Percentiles rank a stretch among this genome's conserved stretches.
Evolutionary conservation across 2,329 filamentous ascomycete species (phyloP).

Genomic region (Pseudogymnoascus sp.): DNA sequence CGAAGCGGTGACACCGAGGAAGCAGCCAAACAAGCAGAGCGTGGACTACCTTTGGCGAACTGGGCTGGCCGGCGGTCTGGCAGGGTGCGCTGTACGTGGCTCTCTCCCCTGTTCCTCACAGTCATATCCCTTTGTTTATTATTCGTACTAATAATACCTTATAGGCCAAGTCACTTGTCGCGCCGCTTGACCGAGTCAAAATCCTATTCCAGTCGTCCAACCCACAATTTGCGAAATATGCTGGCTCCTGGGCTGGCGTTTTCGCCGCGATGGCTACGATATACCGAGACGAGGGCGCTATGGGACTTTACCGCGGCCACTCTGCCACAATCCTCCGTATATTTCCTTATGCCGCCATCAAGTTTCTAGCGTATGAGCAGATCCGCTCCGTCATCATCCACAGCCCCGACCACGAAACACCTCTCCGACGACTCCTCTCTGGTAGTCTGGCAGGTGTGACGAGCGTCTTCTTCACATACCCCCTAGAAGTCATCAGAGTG

Average conservation of each 20-base stretch:
- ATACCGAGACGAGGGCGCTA: conserved; percentile 60
- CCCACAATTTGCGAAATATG: conserved; percentile 88
- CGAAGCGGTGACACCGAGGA: conserved; percentile 39
- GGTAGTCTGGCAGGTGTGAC: conserved; percentile 75
- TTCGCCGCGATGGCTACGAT: conserved; percentile 78
- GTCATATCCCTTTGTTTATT: background rate
- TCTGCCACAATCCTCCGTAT: conserved; percentile 89
- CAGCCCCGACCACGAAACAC: conserved; percentile 65
- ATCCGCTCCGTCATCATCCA: conserved; percentile 74
- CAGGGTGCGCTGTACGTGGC: conserved; percentile 71
- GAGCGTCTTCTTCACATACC: conserved; percentile 93
- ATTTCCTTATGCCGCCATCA: conserved; percentile 95
- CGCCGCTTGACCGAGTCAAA: conserved; percentile 93
- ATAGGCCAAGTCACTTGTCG: conserved; percentile 90
- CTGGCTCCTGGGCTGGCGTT: conserved; percentile 79
- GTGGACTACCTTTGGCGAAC: conserved; percentile 77
- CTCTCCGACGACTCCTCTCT: conserved; percentile 62
- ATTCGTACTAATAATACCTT: conserved; percentile 11
- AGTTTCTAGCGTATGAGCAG: conserved; percentile 97
- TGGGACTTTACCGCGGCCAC: conserved; percentile 84
- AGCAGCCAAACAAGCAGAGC: conserved; percentile 56
- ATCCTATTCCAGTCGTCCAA: conserved; percentile 97
- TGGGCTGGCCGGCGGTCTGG: conserved; percentile 78
- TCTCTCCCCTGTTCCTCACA: background rate
- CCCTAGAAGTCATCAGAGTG: conserved; percentile 85